These are phyloP conservation scores for Hordeum pubiflorum DNA, from an alignment of 202 grass and related monocot species.

Conservation along the genomic window DNA sequence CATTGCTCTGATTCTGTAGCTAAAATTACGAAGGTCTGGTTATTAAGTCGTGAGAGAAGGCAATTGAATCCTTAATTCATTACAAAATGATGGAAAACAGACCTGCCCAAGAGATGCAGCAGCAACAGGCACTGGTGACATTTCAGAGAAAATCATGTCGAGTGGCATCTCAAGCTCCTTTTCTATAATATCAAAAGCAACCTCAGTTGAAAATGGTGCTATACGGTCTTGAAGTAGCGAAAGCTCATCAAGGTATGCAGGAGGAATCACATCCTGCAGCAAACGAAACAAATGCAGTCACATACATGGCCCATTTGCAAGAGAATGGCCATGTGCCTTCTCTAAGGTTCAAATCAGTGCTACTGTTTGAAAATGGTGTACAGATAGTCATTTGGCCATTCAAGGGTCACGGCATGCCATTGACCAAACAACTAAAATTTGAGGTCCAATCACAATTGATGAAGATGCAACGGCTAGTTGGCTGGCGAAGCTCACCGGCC, in stretches of 20 bases:
- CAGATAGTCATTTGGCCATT: not conserved
- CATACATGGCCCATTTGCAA: not conserved
- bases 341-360: not conserved
- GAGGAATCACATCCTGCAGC: slow-evolving; percentile 90
- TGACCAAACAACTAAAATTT: not conserved
- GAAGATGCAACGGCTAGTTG: not conserved
- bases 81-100: slow-evolving; percentile 15
- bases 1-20: not conserved
- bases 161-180: slow-evolving; percentile 67
- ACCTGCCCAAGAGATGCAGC: slow-evolving; percentile 97
- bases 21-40: not conserved
- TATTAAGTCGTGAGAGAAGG: not conserved
- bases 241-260: slow-evolving; percentile 83
- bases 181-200: slow-evolving; percentile 92
- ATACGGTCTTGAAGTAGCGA: slow-evolving; percentile 92
- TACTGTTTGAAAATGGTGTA: not conserved
- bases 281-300: not conserved
- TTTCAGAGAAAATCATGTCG: slow-evolving; percentile 82
- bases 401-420: not conserved
- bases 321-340: not conserved
- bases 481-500: slow-evolving; percentile 47
- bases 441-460: not conserved
- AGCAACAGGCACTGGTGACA: slow-evolving; percentile 76
- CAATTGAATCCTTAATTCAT: not conserved
- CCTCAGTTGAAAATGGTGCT: slow-evolving; percentile 81